A percentile compares a stretch with the other conserved stretches of the same genome.
phyloP scores from a whole-genome alignment of 441 rosid species.

The Erysimum cheiri region DNA sequence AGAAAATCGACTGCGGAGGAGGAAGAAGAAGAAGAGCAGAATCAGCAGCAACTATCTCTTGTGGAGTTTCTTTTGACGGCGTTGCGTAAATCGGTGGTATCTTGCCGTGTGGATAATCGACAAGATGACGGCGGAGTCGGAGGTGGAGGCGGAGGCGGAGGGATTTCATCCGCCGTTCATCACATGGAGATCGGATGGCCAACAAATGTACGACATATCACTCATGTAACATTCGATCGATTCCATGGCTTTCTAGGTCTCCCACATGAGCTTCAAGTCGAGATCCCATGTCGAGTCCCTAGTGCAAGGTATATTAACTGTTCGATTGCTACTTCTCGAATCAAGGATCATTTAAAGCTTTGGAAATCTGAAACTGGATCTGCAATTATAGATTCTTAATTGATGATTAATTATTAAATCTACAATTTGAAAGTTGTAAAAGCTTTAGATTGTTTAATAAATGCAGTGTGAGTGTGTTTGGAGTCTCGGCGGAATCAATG shows the following conservation, averaged over 20 bases:
- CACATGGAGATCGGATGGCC: conserved; percentile 96
- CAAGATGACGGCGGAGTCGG: conserved; percentile 40
- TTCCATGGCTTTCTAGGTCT: conserved; percentile 92
- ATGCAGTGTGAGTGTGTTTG: conserved; percentile 73
- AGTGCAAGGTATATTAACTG: conserved; percentile 76
- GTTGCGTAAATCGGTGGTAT: conserved; percentile 81
- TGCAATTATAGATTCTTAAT: conserved; percentile 19
- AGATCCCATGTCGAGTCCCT: conserved; percentile 90
- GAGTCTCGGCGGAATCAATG: conserved; percentile 84
- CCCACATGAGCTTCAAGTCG: conserved; percentile 93
- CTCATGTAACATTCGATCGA: conserved; percentile 94
- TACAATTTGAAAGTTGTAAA: conserved; percentile 4
- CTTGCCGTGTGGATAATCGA: conserved; percentile 70
- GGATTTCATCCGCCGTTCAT: conserved; percentile 55
- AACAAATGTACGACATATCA: conserved; percentile 83
- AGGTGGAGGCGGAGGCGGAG: conserved; percentile 26
- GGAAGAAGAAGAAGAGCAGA: conserved; percentile 54
- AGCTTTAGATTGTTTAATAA: conserved; percentile 6
- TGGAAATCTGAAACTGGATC: conserved; percentile 39
- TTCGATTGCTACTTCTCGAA: not conserved
- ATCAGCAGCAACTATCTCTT: conserved; percentile 75
- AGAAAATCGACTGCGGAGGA: conserved; percentile 36
- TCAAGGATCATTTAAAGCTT: not conserved
- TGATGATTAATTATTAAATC: not conserved
- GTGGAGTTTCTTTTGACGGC: conserved; percentile 71